Percentiles rank a stretch among this genome's conserved stretches.
Conservation (phyloP, 192 early-diverging fungal genomes). For the Rhizoclosmatium globosum region DNA sequence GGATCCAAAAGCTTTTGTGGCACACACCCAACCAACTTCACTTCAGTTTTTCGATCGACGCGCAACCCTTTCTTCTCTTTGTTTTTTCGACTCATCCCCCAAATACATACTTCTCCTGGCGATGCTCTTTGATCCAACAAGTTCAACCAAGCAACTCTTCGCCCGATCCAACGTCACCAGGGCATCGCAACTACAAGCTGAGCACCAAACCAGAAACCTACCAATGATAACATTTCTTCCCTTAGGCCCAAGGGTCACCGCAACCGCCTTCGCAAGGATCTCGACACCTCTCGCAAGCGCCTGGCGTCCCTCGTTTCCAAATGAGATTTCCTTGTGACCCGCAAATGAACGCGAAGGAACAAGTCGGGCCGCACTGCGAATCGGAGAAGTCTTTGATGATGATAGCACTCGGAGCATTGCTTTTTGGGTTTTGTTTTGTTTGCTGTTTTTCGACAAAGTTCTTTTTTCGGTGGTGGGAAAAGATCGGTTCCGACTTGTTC, state of each 20-base stretch:
- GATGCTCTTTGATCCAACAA: background rate
- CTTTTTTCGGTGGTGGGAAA: no score
- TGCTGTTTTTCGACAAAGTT: background rate
- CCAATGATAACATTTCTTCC: conserved; percentile 98
- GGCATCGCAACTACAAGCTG: background rate
- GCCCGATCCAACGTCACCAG: no score
- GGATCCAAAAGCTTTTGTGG: background rate
- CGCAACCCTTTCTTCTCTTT: no score
- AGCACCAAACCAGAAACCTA: conserved; percentile 26
- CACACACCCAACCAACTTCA: background rate
- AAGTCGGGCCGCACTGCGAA: background rate
- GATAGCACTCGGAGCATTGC: background rate
- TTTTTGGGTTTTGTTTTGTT: no score
- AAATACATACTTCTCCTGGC: no score
- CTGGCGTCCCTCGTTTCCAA: conserved; percentile 95
- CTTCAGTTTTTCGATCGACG: no score
- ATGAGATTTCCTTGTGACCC: conserved; percentile 94
- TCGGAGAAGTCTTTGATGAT: background rate
- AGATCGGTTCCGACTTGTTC: no score
- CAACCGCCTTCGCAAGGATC: conserved; percentile 96
- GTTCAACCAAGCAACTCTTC: background rate
- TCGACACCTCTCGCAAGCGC: conserved; percentile 94
- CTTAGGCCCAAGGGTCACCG: conserved; percentile 99
- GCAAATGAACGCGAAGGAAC: background rate
- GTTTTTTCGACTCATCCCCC: no score